Conservation (phyloP, 306 rosid genomes). For the Macrotyloma uniflorum region DNA sequence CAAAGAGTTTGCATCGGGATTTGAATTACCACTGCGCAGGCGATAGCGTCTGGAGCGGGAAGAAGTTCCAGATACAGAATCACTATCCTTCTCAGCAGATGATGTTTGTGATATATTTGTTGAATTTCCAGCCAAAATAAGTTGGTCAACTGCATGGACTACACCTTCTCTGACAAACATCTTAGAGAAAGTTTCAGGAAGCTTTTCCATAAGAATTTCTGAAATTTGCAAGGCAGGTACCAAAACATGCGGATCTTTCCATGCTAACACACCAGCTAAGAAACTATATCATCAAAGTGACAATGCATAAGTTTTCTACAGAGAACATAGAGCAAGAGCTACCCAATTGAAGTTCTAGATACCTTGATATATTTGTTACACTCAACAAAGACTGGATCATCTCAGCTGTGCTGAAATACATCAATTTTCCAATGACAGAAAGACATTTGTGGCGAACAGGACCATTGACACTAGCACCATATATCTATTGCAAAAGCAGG, state of each 20-base stretch:
- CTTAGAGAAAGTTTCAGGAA: conserved; percentile 76
- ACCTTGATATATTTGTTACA: conserved; percentile 87
- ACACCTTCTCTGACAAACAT: conserved; percentile 92
- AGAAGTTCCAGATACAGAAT: conserved; percentile 57
- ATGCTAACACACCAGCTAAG: conserved; percentile 88
- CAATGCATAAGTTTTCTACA: conserved; percentile 27
- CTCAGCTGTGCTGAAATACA: conserved; percentile 88
- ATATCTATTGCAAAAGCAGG: conserved; percentile 56
- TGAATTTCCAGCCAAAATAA: conserved; percentile 65
- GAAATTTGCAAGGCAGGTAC: conserved; percentile 93
- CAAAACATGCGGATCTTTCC: conserved; percentile 91
- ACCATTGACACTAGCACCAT: conserved; percentile 91
- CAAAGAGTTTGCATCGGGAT: conserved; percentile 59
- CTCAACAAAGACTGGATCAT: conserved; percentile 81
- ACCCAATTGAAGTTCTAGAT: conserved; percentile 32
- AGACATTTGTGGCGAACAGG: conserved; percentile 94
- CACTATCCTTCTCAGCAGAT: conserved; percentile 71
- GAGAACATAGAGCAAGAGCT: conserved; percentile 19
- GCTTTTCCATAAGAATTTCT: conserved; percentile 94
- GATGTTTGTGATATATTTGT: conserved; percentile 52
- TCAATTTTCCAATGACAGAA: conserved; percentile 84
- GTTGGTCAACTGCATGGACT: conserved; percentile 93
- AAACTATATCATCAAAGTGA: conserved; percentile 60
- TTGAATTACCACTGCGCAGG: conserved; percentile 66
- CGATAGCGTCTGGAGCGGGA: conserved; percentile 79